Conservation (phyloP, 2,329 filamentous ascomycete genomes). For the Arthrocladium fulminans region DNA sequence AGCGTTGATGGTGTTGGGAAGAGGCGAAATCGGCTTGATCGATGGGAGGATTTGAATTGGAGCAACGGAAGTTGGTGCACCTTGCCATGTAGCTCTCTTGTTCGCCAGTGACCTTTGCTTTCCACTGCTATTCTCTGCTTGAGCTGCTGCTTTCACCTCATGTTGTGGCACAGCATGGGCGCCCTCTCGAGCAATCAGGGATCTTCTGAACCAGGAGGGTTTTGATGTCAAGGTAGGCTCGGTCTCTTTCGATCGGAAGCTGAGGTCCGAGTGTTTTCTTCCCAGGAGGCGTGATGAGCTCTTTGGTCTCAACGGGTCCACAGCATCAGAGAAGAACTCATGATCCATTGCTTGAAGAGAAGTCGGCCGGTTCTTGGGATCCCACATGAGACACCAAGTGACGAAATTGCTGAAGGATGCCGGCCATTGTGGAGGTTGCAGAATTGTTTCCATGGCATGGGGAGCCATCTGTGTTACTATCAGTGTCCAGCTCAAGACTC, state of each 20-base stretch:
- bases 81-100: conserved; percentile 94
- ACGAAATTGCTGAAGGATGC: conserved; percentile 81
- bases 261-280: conserved; percentile 80
- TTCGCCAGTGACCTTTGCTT: conserved; percentile 51
- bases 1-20: conserved; percentile 87
- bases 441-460: conserved; percentile 88
- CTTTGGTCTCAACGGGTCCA: conserved; percentile 86
- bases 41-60: conserved; percentile 95
- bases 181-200: conserved; percentile 71
- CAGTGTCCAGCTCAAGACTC: conserved; percentile 11
- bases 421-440: conserved; percentile 87
- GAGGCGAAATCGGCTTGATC: conserved; percentile 86
- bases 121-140: conserved; percentile 36
- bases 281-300: conserved; percentile 78
- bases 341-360: conserved; percentile 90
- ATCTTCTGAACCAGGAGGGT: conserved; percentile 94
- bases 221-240: conserved; percentile 60
- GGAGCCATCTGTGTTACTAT: conserved; percentile 70
- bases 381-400: conserved; percentile 98
- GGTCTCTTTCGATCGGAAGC: conserved; percentile 58
- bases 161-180: conserved; percentile 49
- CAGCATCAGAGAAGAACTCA: conserved; percentile 86
- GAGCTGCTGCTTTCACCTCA: conserved; percentile 32
- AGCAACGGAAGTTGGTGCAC: conserved; percentile 61
- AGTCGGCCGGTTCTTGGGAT: conserved; percentile 82